These are phyloP conservation scores for Colletotrichum noveboracense DNA, from an alignment of 2,329 filamentous ascomycete genomes.

Conservation along the genomic window DNA sequence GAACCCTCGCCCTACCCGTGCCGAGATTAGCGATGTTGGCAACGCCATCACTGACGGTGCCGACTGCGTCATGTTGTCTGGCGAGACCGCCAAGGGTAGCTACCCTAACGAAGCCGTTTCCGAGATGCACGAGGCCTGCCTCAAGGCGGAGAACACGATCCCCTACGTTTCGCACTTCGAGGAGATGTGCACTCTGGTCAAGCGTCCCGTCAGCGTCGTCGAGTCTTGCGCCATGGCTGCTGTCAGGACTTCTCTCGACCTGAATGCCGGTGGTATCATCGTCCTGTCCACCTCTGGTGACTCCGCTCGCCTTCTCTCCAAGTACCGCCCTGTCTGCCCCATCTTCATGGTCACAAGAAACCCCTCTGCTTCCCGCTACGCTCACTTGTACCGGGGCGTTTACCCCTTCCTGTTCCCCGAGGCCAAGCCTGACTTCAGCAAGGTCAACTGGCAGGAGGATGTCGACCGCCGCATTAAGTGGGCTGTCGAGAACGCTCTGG, in stretches of 20 bases:
- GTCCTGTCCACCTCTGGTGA: constrained; percentile 95
- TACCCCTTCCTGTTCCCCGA: constrained; percentile 97
- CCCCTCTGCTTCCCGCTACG: constrained; percentile 82
- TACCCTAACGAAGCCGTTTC: constrained; percentile 91
- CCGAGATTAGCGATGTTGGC: constrained; percentile 97
- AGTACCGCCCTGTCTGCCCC: constrained; percentile 98
- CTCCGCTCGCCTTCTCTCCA: constrained; percentile 93
- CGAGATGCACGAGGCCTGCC: constrained; percentile 98
- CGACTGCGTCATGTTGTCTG: constrained; percentile 99
- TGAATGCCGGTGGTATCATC: constrained; percentile 95
- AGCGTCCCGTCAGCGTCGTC: constrained; percentile 83
- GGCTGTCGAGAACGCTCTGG: constrained; percentile 87
- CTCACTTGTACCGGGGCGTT: constrained; percentile 95
- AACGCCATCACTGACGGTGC: constrained; percentile 98
- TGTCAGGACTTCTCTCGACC: constrained; percentile 92
- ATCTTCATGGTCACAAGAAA: constrained; percentile 99
- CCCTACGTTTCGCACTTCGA: constrained; percentile 97
- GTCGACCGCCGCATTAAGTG: constrained; percentile 97
- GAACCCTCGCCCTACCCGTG: constrained; percentile 97
- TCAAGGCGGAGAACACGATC: constrained; percentile 96
- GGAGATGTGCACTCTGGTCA: constrained; percentile 84
- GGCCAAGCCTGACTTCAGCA: constrained; percentile 91
- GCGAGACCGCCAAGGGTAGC: constrained; percentile 96
- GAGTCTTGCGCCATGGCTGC: constrained; percentile 98
- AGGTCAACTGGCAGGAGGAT: constrained; percentile 97